phyloP scores from a whole-genome alignment of 805 yeast genomes.

The Ogataea populi-albae region DNA sequence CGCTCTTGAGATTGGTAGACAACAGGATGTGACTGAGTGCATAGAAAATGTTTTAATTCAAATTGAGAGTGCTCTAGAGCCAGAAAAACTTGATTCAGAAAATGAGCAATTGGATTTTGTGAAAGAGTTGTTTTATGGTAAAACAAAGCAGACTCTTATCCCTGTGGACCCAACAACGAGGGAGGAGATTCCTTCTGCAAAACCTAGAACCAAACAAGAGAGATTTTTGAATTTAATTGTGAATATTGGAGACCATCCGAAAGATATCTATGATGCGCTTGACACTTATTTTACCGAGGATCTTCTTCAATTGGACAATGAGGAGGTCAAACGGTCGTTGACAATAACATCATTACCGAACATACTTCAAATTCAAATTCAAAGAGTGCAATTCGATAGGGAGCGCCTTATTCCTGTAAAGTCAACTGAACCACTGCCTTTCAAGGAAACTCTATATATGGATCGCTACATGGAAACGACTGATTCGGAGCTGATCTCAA shows the following conservation, averaged over 20 bases:
- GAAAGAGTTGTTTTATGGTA: constrained; percentile 80
- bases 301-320: constrained; percentile 63
- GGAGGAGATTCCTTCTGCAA: constrained; percentile 24
- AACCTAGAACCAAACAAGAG: constrained; percentile 56
- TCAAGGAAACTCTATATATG: constrained; percentile 72
- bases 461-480: constrained; percentile 82
- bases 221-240: constrained; percentile 79
- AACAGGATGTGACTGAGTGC: constrained; percentile 97
- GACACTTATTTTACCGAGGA: constrained; percentile 83
- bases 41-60: constrained; percentile 91
- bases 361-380: constrained; percentile 87
- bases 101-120: constrained; percentile 81
- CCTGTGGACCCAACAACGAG: constrained; percentile 41
- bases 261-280: constrained; percentile 84
- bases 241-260: constrained; percentile 84
- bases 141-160: constrained; percentile 70
- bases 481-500: constrained; percentile 49
- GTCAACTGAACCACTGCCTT: constrained; percentile 77
- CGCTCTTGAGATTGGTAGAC: constrained; percentile 79
- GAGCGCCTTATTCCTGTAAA: constrained; percentile 72
- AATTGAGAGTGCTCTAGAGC: constrained; percentile 81
- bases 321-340: constrained; percentile 68
- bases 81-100: constrained; percentile 61
- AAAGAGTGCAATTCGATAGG: constrained; percentile 87
- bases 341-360: constrained; percentile 73